Percentiles rank a stretch among this genome's conserved stretches.
phyloP scores from a whole-genome alignment of 2,329 filamentous ascomycete genomes.

The Verticillium albo-atrum region DNA sequence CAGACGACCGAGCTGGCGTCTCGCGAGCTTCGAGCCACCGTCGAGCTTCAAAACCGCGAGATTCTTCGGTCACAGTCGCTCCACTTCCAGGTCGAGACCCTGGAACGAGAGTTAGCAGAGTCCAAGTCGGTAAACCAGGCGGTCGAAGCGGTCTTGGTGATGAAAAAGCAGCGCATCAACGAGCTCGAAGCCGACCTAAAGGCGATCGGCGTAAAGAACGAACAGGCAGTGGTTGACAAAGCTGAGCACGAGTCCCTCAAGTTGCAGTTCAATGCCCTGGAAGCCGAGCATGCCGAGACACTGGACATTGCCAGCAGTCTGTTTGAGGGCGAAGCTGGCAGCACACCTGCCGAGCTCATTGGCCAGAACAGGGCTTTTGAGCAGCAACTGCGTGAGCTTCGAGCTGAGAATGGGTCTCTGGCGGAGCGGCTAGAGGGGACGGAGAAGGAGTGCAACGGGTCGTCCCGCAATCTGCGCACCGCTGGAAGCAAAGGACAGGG shows the following conservation, averaged over 20 bases:
- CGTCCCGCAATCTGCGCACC: background rate
- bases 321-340: background rate
- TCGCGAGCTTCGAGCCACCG: background rate
- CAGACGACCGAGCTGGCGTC: background rate
- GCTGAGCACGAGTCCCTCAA: background rate
- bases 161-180: background rate
- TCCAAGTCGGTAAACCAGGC: background rate
- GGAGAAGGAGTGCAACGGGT: background rate
- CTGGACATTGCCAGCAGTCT: background rate
- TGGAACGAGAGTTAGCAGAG: background rate
- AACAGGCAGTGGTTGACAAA: background rate
- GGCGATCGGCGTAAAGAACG: background rate
- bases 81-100: background rate
- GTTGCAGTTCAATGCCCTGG: background rate
- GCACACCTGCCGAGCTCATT: background rate
- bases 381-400: background rate
- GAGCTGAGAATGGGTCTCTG: background rate
- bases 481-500: background rate
- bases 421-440: background rate
- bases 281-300: background rate
- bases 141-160: background rate
- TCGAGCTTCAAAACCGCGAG: background rate
- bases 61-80: background rate
- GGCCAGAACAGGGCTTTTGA: background rate
- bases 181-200: background rate